A percentile compares a stretch with the other conserved stretches of the same genome.
These are phyloP conservation scores for Penicillium olsonii DNA, from an alignment of 2,329 filamentous ascomycete genomes.

Conservation along the genomic window DNA sequence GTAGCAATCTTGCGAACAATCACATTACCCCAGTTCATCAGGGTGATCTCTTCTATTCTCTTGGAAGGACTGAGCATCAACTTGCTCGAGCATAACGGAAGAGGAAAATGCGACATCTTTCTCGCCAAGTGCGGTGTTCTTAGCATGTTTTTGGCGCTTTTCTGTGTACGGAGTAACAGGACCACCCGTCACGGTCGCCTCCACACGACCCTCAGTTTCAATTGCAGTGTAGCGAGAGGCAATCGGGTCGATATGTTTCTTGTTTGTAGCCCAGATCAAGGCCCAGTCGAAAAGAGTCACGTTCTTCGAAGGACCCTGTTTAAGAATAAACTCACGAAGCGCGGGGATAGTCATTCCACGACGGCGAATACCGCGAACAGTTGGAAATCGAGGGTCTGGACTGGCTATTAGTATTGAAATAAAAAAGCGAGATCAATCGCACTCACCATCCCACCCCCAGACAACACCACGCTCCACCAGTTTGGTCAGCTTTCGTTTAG, in stretches of 20 bases:
- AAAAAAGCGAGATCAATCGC: too few species aligned
- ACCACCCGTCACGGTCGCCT: conserved; percentile 67
- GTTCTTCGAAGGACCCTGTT: conserved; percentile 52
- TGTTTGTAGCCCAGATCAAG: conserved; percentile 62
- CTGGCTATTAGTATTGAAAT: too few species aligned
- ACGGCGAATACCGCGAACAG: conserved; percentile 52
- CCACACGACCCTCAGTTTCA: conserved; percentile 69
- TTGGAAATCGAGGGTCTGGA: conserved; percentile 54
- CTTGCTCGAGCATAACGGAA: conserved; percentile 80
- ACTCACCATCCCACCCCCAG: conserved; percentile 56
- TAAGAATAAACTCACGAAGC: conserved; percentile 52
- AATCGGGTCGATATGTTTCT: conserved; percentile 78
- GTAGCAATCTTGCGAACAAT: conserved; percentile 54
- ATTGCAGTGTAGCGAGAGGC: conserved; percentile 75
- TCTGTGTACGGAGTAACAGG: conserved; percentile 64
- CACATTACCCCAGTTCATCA: conserved; percentile 88
- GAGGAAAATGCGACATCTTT: conserved; percentile 83
- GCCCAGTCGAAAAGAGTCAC: conserved; percentile 54
- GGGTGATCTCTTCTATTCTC: conserved; percentile 84
- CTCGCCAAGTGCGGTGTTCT: conserved; percentile 79
- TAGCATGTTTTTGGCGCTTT: conserved; percentile 83
- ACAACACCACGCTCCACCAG: conserved; percentile 51
- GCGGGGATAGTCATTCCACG: conserved; percentile 53
- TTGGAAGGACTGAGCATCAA: conserved; percentile 79
- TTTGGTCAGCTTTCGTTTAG: conserved; percentile 55